Base-by-base conservation (phyloP, 163 green algal genomes). In the Chlorella variabilis region DNA sequence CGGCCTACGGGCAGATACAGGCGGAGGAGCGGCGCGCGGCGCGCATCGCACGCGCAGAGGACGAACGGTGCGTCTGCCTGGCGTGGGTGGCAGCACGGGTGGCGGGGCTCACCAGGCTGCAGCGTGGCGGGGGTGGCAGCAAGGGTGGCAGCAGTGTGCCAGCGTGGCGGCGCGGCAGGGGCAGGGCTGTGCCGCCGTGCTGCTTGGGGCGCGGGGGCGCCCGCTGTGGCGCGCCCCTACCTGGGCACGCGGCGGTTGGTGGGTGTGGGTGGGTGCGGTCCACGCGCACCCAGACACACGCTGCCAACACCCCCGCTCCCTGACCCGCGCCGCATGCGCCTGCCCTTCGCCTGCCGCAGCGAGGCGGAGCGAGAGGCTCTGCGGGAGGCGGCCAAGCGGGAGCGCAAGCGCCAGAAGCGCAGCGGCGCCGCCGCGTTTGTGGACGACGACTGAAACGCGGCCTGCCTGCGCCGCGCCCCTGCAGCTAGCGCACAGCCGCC, bases 341-440 rank as follows among this genome's bases (percentile, higher is more conserved):
- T 58, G 2, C 49, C 21, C 51, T 29, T 61, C 31, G 31, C 71
- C 31, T 2, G 13, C 9, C 29, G 77, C 77, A 80, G 84, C 17
- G 86, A 90, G 59, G 80, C 82, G 1, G 84, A 94, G 86, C 80
- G 91, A 9, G 88, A 94, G 68, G 74, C 74, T 25, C 66, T 92
- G 63, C 77, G 85, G 17, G 86, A 83, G 39, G 77, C 80, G 20
- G 59, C 51, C 38, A 86, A 86, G 74, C 42, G 63, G 20, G 91
- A 96, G 71, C 86, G 92, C 74, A 88, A 79, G 39, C 77, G 77
- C 6, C 17, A 5, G 0, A 73, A 62, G 54, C 42, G 33, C 15
- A 74, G 81, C 17, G 81, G 81, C 17, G 74, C 62, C 7, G 65
- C 67, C 11, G 81, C 74, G 6, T 86, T 86, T 34, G 7, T 86